Evolutionary conservation across 805 yeast species (phyloP).

Genomic region (Saturnispora bothae): DNA sequence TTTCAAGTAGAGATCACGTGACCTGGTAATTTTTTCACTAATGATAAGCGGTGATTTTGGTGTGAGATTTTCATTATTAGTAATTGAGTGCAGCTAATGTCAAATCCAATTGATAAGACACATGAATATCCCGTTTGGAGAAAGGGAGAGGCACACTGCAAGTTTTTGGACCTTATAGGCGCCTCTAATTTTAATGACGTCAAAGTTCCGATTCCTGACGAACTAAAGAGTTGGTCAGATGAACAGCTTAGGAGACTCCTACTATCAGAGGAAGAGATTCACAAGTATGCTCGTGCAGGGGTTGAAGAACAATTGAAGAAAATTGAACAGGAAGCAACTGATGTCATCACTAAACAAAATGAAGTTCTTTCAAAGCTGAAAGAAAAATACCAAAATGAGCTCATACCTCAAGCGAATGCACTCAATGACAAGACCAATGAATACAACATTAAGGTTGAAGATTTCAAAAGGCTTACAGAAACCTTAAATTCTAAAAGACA

Average conservation of each 20-base stretch:
- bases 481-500: conserved; percentile 1
- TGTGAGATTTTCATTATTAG: too few relatives aligned
- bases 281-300: conserved; percentile 14
- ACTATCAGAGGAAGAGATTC: conserved; percentile 9
- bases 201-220: conserved; percentile 5
- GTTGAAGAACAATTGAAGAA: conserved; percentile 12
- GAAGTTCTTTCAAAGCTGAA: conserved; percentile 26
- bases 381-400: conserved; percentile 10
- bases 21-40: too few relatives aligned
- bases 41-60: too few relatives aligned
- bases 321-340: conserved; percentile 23
- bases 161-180: conserved; percentile 1
- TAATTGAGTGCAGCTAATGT: background rate
- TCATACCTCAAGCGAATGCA: conserved; percentile 3
- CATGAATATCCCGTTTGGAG: conserved; percentile 2
- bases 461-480: background rate
- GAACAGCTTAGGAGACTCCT: conserved; percentile 3
- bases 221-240: conserved; percentile 1
- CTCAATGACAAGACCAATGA: conserved; percentile 3
- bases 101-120: background rate
- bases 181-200: background rate
- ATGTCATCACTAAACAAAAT: conserved; percentile 25
- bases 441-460: conserved; percentile 1
- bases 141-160: background rate
- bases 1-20: too few relatives aligned